Percentiles rank a stretch among this genome's conserved stretches.
These are phyloP conservation scores for Citrus trifoliata DNA, from an alignment of 345 rosid species.

Conservation along the genomic window DNA sequence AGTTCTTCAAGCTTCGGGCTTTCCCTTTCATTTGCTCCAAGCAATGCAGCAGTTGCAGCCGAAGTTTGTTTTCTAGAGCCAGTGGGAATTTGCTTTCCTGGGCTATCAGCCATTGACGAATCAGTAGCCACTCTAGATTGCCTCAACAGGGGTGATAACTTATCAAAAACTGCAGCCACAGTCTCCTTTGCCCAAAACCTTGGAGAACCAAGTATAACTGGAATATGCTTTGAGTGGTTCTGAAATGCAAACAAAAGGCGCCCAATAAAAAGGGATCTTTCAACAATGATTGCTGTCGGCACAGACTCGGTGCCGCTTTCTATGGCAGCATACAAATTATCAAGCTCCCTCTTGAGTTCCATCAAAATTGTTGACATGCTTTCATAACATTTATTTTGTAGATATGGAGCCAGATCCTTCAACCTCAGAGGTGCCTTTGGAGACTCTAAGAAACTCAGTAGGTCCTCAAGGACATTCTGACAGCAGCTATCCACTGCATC, in stretches of 20 bases:
- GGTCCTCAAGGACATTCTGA: conserved; percentile 73
- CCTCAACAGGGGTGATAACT: conserved; percentile 59
- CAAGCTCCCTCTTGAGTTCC: conserved; percentile 68
- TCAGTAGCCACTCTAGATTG: conserved; percentile 49
- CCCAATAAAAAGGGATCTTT: conserved; percentile 89
- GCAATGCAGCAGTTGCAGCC: conserved; percentile 74
- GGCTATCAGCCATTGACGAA: conserved; percentile 43
- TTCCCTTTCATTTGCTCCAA: conserved; percentile 74
- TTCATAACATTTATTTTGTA: conserved; percentile 80
- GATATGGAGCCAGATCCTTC: conserved; percentile 69
- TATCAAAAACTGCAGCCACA: conserved; percentile 56
- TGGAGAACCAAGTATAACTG: conserved; percentile 86
- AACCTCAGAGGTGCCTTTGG: conserved; percentile 82
- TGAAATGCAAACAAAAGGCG: conserved; percentile 84
- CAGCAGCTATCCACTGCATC: conserved; percentile 83
- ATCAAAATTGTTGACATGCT: conserved; percentile 64
- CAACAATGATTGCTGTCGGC: conserved; percentile 62
- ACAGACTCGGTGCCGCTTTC: conserved; percentile 31
- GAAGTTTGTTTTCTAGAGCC: conserved; percentile 71
- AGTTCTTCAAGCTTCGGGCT: conserved; percentile 78
- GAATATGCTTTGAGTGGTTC: conserved; percentile 78
- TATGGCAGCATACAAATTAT: conserved; percentile 49
- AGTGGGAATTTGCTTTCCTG: conserved; percentile 44
- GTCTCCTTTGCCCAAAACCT: conserved; percentile 84
- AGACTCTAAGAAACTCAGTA: conserved; percentile 86